These are phyloP conservation scores for Physcomitrellopsis africana DNA, from an alignment of 225 moss, liverwort and hornwort genomes.

Conservation along the genomic window DNA sequence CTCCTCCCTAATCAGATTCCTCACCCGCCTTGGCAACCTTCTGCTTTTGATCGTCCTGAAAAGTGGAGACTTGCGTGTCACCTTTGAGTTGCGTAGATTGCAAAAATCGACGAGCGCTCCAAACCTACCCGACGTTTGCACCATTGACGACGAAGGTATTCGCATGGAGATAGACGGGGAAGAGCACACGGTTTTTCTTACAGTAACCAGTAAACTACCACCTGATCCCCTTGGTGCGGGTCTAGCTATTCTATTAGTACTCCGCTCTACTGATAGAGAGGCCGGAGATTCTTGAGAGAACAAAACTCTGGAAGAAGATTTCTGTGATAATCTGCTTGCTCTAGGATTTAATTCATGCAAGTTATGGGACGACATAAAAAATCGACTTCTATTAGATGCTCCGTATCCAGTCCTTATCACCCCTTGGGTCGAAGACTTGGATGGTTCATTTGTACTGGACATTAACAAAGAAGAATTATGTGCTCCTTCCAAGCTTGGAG, in stretches of 20 bases:
- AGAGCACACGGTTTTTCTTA: conserved; percentile 26
- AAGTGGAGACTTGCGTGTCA: conserved; percentile 36
- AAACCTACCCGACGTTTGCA: conserved; percentile 22
- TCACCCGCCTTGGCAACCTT: conserved; percentile 53
- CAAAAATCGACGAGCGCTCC: conserved; percentile 16
- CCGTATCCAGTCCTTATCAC: conserved; percentile 17
- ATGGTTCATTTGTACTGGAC: conserved; percentile 1
- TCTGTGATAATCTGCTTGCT: conserved; percentile 25
- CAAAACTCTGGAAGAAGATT: conserved; percentile 1
- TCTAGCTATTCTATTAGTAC: conserved; percentile 23
- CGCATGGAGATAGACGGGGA: conserved; percentile 27
- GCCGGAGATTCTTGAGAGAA: conserved; percentile 7
- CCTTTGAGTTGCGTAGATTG: conserved; percentile 16
- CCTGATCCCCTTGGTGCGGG: conserved; percentile 29
- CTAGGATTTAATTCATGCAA: conserved; percentile 26
- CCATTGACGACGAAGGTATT: conserved; percentile 22
- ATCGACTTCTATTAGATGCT: conserved; percentile 27
- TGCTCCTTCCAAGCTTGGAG: conserved; percentile 18
- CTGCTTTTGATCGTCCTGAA: conserved; percentile 42
- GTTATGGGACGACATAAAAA: conserved; percentile 29
- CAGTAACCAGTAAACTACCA: conserved; percentile 29
- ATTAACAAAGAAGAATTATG: conserved; percentile 4
- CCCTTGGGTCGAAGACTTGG: conserved; percentile 21
- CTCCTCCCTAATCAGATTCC: conserved; percentile 76
- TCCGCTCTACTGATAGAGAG: conserved; percentile 10